Evolutionary conservation across 106 monocot species (phyloP).

Genomic region (Gastrodia elata): DNA sequence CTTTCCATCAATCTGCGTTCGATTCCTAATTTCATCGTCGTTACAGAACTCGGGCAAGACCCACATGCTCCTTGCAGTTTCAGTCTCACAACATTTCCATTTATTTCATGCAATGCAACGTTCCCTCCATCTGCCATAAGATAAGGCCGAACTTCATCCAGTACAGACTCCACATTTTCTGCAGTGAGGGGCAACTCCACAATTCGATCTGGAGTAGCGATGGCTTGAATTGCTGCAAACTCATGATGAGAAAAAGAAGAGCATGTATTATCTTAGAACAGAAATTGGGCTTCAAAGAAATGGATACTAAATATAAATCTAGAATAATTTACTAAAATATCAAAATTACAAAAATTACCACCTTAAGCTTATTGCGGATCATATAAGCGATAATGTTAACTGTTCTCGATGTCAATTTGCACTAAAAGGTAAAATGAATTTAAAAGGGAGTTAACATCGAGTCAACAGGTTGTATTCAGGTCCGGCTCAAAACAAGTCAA

Average conservation of each 20-base stretch:
- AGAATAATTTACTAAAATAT: too few species aligned
- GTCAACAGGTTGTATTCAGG: too few species aligned
- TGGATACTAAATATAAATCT: too few species aligned
- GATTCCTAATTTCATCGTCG: conserved; percentile 94
- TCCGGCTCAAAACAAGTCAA: too few species aligned
- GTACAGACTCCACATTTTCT: conserved; percentile 82
- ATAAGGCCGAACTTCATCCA: conserved; percentile 96
- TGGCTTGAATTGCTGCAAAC: conserved; percentile 57
- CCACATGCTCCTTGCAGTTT: conserved; percentile 97
- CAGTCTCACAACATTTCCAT: conserved; percentile 88
- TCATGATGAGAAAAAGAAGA: not conserved
- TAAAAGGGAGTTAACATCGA: too few species aligned
- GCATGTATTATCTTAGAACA: too few species aligned
- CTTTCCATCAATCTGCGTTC: conserved; percentile 93
- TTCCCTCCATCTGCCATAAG: conserved; percentile 96
- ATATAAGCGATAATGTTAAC: too few species aligned
- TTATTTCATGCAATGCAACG: conserved; percentile 88
- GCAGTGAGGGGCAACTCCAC: conserved; percentile 80
- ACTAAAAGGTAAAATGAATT: too few species aligned
- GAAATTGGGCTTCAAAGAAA: too few species aligned
- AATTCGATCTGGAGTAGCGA: conserved; percentile 56
- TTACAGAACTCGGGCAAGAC: conserved; percentile 93
- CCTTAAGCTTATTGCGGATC: too few species aligned
- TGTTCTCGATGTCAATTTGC: too few species aligned
- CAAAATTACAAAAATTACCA: too few species aligned